Evolutionary conservation across 106 monocot genomes (phyloP).

Genomic region (Gastrodia elata): DNA sequence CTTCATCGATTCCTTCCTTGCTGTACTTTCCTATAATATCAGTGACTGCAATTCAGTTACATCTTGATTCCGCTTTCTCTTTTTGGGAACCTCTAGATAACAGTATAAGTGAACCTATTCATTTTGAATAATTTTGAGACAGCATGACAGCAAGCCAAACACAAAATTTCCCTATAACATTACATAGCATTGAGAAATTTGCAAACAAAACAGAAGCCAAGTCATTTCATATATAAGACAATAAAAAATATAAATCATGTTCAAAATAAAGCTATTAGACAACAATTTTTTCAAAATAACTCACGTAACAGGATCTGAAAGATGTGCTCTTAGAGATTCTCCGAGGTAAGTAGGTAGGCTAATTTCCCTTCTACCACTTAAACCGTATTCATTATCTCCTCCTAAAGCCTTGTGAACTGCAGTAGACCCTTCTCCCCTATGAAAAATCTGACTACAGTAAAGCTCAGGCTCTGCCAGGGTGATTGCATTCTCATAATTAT

Average conservation of each 20-base stretch:
- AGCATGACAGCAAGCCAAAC: too few species aligned
- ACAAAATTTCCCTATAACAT: too few species aligned
- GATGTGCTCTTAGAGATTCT: conserved; percentile 50
- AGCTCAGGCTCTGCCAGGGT: conserved; percentile 27
- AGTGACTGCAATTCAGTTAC: too few species aligned
- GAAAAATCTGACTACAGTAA: conserved; percentile 17
- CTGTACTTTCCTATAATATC: too few species aligned
- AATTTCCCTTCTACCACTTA: conserved; percentile 24
- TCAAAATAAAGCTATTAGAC: neutral
- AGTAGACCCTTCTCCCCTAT: conserved; percentile 20
- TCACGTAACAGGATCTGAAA: conserved; percentile 77
- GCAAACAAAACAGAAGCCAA: neutral
- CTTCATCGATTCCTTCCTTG: too few species aligned
- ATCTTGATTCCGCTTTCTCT: too few species aligned
- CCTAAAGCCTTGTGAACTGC: conserved; percentile 23
- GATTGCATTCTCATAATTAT: conserved; percentile 23
- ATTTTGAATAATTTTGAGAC: too few species aligned
- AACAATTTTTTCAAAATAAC: conserved; percentile 12
- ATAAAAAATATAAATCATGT: neutral
- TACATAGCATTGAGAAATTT: too few species aligned
- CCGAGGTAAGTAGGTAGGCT: conserved; percentile 16
- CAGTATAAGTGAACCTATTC: too few species aligned
- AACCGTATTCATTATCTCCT: conserved; percentile 36
- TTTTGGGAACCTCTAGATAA: too few species aligned
- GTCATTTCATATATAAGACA: neutral